Evolutionary conservation across 306 rosid species (phyloP), one percentile per base, ranked within the genome.

Genomic region (Acacia acuminata): DNA sequence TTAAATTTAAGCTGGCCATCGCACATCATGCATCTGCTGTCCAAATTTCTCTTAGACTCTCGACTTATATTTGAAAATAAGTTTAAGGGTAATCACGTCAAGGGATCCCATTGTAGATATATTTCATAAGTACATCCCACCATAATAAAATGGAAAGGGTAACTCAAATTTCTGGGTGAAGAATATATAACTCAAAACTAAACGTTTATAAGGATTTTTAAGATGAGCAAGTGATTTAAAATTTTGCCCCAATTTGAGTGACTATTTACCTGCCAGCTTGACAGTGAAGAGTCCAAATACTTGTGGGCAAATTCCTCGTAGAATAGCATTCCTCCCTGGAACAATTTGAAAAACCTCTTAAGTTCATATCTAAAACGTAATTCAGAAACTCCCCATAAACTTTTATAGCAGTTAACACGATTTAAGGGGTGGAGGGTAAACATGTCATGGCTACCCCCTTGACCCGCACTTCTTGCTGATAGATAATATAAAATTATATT

Each of bases 311-410:
- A 95, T 85, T 83, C 91, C 98, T 86, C 84, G 90, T 53, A 95
- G 90, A 82, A 95, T 95, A 77, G 97, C 97, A 87, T 95, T 95
- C 90, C 98, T 90, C 85, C 98, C 98, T 95, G 93, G 77, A 80
- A 50, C 60, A 85, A 77, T 69, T 85, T 79, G 72, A 84, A 82
- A 78, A 60, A 67, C 71, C 63, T 66, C 80, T 51, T 15, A 76
- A 77, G 45, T 73, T 79, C 53, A 84, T 69, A 80, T 48, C 79
- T 68, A 45, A 83, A 36, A 89, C 66, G 83, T 64, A 51, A 68
- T 79, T 55, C 75, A 81, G 64, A 82, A 82, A 69, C 65, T 81
- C 70, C 44, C 70, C 78, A 32, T 74, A 72, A 81, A 77, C 25
- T 64, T 56, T 32, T 44, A 45, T 58, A 78, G 36, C 71, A 45